phyloP scores from a whole-genome alignment of 2,329 filamentous ascomycete genomes.

The Diaporthe sp. region DNA sequence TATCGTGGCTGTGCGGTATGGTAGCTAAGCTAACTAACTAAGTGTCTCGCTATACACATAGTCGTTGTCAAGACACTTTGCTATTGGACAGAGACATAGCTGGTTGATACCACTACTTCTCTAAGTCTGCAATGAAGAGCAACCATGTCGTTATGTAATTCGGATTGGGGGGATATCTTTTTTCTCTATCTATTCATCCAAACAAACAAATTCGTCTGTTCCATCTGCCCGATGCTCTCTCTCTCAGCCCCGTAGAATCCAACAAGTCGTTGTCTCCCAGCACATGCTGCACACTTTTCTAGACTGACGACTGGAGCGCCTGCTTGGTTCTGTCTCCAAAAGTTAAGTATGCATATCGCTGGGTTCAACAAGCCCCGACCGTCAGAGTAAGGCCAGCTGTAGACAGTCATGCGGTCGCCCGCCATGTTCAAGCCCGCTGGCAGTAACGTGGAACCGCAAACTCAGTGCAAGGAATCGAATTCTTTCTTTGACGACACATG shows the following conservation, averaged over 20 bases:
- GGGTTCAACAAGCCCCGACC: neutral
- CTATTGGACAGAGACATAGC: neutral
- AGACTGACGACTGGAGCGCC: neutral
- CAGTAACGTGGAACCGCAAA: neutral
- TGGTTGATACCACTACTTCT: too few relatives aligned
- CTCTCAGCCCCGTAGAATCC: neutral
- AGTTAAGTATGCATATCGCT: slow-evolving; percentile 10
- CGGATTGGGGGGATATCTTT: slow-evolving; percentile 38
- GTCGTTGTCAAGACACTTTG: neutral
- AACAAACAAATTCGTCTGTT: neutral
- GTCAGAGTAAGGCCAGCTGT: neutral
- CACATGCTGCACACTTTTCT: neutral
- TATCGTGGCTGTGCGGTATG: neutral
- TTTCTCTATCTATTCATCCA: slow-evolving; percentile 28
- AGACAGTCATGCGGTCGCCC: neutral
- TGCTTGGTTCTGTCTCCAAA: neutral
- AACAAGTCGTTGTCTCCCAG: neutral
- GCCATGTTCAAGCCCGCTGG: neutral
- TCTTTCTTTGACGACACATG: neutral
- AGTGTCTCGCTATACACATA: neutral
- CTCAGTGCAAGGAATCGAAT: slow-evolving; percentile 9
- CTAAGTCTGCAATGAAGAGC: neutral
- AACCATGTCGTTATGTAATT: neutral
- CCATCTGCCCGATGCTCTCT: neutral
- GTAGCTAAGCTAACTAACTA: neutral